phyloP scores from a whole-genome alignment of 345 rosid genomes.

The Heritiera littoralis region DNA sequence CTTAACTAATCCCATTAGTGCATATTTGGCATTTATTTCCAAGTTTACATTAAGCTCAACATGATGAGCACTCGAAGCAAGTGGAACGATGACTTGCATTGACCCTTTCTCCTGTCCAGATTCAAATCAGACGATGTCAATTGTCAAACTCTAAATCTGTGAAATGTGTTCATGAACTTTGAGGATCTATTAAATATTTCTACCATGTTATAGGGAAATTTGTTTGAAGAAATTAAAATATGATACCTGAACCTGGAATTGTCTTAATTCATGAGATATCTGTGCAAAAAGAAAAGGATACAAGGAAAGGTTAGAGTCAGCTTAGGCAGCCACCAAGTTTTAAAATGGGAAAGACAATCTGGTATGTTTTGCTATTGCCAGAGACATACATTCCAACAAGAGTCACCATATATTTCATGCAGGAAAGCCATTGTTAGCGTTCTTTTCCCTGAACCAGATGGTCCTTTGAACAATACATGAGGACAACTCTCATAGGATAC shows the following conservation, averaged over 20 bases:
- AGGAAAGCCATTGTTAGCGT: slow-evolving; percentile 56
- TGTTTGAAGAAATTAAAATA: neutral
- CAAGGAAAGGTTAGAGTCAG: slow-evolving; percentile 3
- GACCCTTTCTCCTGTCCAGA: slow-evolving; percentile 46
- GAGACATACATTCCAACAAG: slow-evolving; percentile 47
- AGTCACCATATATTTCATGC: slow-evolving; percentile 52
- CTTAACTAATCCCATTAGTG: slow-evolving; percentile 58
- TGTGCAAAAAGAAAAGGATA: slow-evolving; percentile 13
- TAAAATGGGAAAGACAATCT: neutral
- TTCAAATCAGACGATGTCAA: neutral
- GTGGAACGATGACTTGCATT: slow-evolving; percentile 42
- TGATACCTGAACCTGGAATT: slow-evolving; percentile 55
- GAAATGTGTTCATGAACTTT: neutral
- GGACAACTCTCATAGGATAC: slow-evolving; percentile 47
- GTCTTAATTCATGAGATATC: slow-evolving; percentile 55
- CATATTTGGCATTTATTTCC: slow-evolving; percentile 54
- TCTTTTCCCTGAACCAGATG: slow-evolving; percentile 66
- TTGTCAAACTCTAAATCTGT: neutral
- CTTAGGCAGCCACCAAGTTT: neutral
- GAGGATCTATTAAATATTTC: neutral
- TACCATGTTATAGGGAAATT: neutral
- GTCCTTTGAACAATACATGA: slow-evolving; percentile 63
- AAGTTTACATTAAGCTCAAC: slow-evolving; percentile 55
- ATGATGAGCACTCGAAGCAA: slow-evolving; percentile 59
- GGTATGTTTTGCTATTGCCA: neutral